These are phyloP conservation scores for Eragrostis tef DNA, from an alignment of 202 grass and related monocot genomes.

Conservation along the genomic window DNA sequence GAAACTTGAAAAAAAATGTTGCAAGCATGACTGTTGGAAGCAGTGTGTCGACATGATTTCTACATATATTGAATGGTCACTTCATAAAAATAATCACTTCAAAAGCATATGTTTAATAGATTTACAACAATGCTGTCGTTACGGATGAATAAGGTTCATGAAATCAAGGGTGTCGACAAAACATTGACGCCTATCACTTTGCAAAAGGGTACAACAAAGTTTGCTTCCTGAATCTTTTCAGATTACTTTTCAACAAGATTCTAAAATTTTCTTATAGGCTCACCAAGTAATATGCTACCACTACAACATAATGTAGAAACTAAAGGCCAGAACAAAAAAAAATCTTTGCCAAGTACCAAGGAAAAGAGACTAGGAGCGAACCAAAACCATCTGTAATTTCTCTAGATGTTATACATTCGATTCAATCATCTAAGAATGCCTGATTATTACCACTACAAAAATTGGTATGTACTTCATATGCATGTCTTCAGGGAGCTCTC, in stretches of 20 bases:
- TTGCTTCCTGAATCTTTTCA: not conserved
- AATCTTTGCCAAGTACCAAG: not conserved
- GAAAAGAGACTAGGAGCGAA: not conserved
- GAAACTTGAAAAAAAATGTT: not conserved
- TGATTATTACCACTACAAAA: slow-evolving; percentile 45
- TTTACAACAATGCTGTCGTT: not conserved
- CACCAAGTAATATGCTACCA: not conserved
- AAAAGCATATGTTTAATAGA: no score
- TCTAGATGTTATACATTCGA: slow-evolving; percentile 32
- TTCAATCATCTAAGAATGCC: slow-evolving; percentile 29
- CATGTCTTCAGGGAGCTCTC: slow-evolving; percentile 33
- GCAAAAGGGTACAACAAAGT: not conserved
- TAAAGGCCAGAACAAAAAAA: slow-evolving; percentile 11
- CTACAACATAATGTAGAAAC: slow-evolving; percentile 22
- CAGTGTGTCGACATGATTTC: not conserved
- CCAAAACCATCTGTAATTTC: slow-evolving; percentile 26
- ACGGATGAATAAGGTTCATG: not conserved
- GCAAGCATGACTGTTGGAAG: not conserved
- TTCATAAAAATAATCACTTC: no score
- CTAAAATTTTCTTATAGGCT: not conserved
- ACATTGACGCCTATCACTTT: not conserved
- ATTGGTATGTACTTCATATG: slow-evolving; percentile 43
- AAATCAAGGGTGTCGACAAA: not conserved
- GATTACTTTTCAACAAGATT: not conserved
- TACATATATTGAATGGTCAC: no score